Conservation (phyloP, 306 rosid species). For the Cyamopsis tetragonoloba region DNA sequence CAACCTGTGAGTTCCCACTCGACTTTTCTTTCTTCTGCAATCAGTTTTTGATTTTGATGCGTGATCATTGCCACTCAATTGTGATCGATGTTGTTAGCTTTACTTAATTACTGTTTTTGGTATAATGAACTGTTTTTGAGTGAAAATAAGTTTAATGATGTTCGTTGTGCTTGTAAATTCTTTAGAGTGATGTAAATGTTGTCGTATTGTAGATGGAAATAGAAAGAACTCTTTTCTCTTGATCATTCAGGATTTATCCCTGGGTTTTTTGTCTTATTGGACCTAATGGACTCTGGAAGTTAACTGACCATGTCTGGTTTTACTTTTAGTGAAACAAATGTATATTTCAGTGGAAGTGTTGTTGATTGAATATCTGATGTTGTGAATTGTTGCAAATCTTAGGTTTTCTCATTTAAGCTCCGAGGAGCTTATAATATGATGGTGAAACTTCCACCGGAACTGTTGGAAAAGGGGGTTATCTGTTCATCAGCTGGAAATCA, state of each 20-base stretch:
- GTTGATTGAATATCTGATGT: not conserved
- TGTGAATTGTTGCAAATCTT: slow-evolving; percentile 3
- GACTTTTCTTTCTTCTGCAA: not conserved
- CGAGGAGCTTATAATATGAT: slow-evolving; percentile 99
- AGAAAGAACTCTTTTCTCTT: not conserved
- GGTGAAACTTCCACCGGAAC: slow-evolving; percentile 71
- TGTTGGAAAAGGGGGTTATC: slow-evolving; percentile 75
- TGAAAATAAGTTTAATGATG: not conserved
- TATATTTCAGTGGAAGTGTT: not conserved
- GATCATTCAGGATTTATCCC: not conserved
- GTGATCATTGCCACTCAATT: too few relatives aligned
- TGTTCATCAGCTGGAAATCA: slow-evolving; percentile 99
- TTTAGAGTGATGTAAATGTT: not conserved
- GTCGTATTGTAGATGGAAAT: not conserved
- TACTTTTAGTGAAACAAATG: not conserved
- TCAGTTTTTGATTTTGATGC: not conserved
- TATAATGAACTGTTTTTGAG: not conserved
- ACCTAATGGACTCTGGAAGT: not conserved
- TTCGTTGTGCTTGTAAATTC: not conserved
- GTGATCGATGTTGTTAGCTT: too few relatives aligned
- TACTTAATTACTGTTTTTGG: not conserved
- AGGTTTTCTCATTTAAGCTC: slow-evolving; percentile 94
- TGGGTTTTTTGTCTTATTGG: not conserved
- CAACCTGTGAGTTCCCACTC: slow-evolving; percentile 69
- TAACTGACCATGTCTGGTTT: not conserved